Evolutionary conservation across 1,284 basidiomycete genomes (phyloP), one percentile per base, ranked within the genome.

Genomic region (Sporisorium iseilematis-ciliati): DNA sequence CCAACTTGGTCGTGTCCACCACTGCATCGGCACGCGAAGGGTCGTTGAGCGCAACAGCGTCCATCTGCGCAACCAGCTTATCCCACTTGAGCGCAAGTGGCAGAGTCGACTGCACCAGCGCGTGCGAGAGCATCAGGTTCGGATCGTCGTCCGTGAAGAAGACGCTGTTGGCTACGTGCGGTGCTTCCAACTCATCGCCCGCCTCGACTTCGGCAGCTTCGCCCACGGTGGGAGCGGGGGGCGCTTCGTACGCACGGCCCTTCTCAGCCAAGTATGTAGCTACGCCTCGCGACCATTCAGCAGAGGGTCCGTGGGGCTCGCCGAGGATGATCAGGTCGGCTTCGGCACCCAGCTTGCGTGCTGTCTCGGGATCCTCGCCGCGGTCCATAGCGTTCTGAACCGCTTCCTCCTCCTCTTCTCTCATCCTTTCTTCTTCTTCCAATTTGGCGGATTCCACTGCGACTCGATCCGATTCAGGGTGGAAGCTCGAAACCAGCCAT

Each of bases 311-410:
- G 41, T 74, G 52, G 25, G 80, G 81, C 68, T 85, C 83, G 26
- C 83, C 83, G 1, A 85, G 65, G 29, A 85, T 75, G 49, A 84
- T 72, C n/a, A 83, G 70, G 41, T 85, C 83, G 10, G 81, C 78
- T 64, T 85, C 83, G n/a, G 70, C 65, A 18, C 81, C 83, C 3
- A 85, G 75, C 53, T 71, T 73, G 63, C 75, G 68, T 42, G 83
- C 81, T 6, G 81, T 58, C 29, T 75, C 68, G 2, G 82, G 66
- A 40, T 82, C 76, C 50, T 84, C 82, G 38, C 83, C 83, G 7
- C 82, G 79, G 43, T 84, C 83, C 4, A 80, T 21, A 0, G 83
- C 83, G 57, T 75, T 73, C 43, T 75, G 66, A 1, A 84, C 68
- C n/a, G 80, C 81, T 46, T 78, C 75, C 33, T 82, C 78, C 48